Conservation (phyloP, 345 rosid species). For the Gossypium arboreum region DNA sequence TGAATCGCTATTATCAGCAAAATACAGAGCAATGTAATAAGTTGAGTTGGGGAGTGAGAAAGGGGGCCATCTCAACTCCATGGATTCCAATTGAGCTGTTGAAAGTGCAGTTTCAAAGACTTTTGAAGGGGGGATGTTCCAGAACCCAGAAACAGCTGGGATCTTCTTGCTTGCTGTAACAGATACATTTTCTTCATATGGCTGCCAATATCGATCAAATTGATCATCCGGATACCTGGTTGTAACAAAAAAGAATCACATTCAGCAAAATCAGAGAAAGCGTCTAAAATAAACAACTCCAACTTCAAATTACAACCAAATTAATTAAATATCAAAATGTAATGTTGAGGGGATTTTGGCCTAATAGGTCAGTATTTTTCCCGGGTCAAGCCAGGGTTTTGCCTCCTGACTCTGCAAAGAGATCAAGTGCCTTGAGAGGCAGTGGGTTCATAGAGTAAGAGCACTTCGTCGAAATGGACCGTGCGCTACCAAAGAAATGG, state of each 20-base stretch:
- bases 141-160: conserved; percentile 64
- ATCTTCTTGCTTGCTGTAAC: conserved; percentile 41
- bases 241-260: neutral
- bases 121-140: conserved; percentile 84
- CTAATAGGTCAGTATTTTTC: too few relatives aligned
- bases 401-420: too few relatives aligned
- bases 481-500: too few relatives aligned
- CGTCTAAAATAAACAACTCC: neutral
- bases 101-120: conserved; percentile 66
- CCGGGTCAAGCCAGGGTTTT: too few relatives aligned
- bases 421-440: too few relatives aligned
- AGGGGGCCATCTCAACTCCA: conserved; percentile 74
- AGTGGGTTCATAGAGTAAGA: too few relatives aligned
- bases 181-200: conserved; percentile 31
- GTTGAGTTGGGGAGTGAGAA: conserved; percentile 32
- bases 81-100: conserved; percentile 26
- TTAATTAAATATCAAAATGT: too few relatives aligned
- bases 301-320: neutral
- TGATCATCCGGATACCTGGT: conserved; percentile 77
- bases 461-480: too few relatives aligned
- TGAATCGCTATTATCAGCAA: conserved; percentile 55
- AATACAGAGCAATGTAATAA: conserved; percentile 77
- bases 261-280: neutral
- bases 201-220: conserved; percentile 80
- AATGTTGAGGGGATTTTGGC: too few relatives aligned